Base-by-base conservation (phyloP, 2,329 filamentous ascomycete genomes). In the Diaporthe capsici region DNA sequence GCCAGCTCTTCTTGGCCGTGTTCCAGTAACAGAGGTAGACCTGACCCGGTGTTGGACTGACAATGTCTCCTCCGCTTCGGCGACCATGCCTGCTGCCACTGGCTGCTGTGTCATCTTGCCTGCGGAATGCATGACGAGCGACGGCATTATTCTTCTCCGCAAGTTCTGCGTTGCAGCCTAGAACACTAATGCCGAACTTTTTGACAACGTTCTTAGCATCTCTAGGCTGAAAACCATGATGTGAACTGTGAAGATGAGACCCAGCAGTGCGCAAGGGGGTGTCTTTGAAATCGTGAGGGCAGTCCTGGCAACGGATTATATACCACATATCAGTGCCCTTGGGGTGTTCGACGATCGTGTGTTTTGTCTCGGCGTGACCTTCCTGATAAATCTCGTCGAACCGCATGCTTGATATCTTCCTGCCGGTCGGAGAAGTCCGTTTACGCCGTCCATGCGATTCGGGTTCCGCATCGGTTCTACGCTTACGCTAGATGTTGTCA, bases 401-500 rank as follows among this genome's bases (percentile, higher is more conserved):
- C 25, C 17, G 15, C 42, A 49, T 49, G 42, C 0, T 0, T 47
- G 42, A 1, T 31, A 22, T 34, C 61, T 15, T 31, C 15, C 49
- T 65, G 7, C 15, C 13, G 61, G 25, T 15, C 17, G 61, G 25
- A 22, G 13, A 17, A 3, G 39, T 22, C 42, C 61, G 61, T 49
- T 65, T 65, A 15, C 25, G 61, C 42, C 25, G 42, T 34, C 42
- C 2, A 49, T 20, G 61, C 61, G 61, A 15, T 65, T 65, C 61
- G 42, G 61, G 61, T 65, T 65, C 61, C 25, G 42, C 34, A n/a
- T 65, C 61, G 39, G 5, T n/a, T 65, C 25, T 65, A 49, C 61
- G 61, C 22, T 65, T 65, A 13, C 17, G 61, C 61, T 65, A 65
- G 61, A 65, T 49, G 39, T n/a, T 65, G 61, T 65, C 25, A 65